Percentiles rank a stretch among this genome's conserved stretches.
Conservation (phyloP, 139 green algal species). For the Ulvella scutata region DNA sequence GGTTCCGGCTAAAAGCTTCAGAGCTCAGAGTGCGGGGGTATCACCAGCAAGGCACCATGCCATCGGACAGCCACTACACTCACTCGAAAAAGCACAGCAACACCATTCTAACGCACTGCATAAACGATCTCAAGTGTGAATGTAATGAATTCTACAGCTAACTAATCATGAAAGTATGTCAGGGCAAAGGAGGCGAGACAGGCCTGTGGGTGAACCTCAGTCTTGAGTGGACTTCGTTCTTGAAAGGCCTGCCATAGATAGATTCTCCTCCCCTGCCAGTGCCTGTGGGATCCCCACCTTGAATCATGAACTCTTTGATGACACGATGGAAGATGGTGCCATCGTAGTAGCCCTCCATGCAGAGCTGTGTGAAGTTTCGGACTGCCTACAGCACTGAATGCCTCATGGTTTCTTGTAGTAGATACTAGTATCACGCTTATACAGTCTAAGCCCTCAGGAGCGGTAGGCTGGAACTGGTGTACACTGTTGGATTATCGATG, state of each 20-base stretch:
- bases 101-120: too few relatives aligned
- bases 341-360: constrained; percentile 89
- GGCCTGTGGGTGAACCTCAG: constrained; percentile 73
- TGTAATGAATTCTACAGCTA: not conserved
- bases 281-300: constrained; percentile 54
- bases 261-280: constrained; percentile 48
- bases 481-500: too few relatives aligned
- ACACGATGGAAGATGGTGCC: constrained; percentile 76
- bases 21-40: too few relatives aligned
- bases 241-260: constrained; percentile 56
- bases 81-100: too few relatives aligned
- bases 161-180: not conserved
- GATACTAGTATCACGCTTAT: too few relatives aligned
- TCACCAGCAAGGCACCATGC: too few relatives aligned
- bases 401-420: not conserved
- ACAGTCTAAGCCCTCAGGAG: too few relatives aligned
- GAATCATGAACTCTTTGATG: constrained; percentile 54
- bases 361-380: constrained; percentile 95
- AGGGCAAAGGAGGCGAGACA: not conserved
- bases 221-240: constrained; percentile 84
- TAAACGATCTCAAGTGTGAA: too few relatives aligned
- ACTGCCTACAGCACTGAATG: constrained; percentile 24
- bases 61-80: too few relatives aligned
- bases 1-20: too few relatives aligned
- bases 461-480: not conserved